Evolutionary conservation across 306 rosid genomes (phyloP).

Genomic region (Malus fusca): DNA sequence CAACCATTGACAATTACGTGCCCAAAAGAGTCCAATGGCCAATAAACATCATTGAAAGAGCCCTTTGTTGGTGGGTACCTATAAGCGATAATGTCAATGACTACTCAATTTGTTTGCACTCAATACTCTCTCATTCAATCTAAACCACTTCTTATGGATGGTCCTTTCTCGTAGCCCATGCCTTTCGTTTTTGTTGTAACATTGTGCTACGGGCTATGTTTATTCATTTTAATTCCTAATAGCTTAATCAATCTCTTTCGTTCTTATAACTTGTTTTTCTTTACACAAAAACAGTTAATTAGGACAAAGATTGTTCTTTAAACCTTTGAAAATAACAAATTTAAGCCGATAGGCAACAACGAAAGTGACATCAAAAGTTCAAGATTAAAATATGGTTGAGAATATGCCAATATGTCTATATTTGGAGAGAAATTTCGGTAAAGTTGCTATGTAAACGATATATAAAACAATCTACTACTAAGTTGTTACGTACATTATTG

Average conservation of each 20-base stretch:
- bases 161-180: not conserved
- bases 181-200: not conserved
- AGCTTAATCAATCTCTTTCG: not conserved
- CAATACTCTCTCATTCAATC: not conserved
- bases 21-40: not conserved
- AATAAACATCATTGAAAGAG: not conserved
- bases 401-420: too few relatives aligned
- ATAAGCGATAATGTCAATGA: not conserved
- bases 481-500: too few relatives aligned
- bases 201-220: not conserved
- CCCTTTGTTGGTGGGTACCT: not conserved
- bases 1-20: not conserved
- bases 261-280: not conserved
- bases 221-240: not conserved
- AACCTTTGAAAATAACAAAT: not conserved
- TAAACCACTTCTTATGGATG: not conserved
- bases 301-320: not conserved
- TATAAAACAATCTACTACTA: too few relatives aligned
- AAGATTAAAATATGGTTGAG: not conserved
- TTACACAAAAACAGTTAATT: not conserved
- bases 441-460: fast-evolving
- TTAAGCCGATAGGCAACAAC: not conserved
- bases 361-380: not conserved
- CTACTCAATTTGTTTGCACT: not conserved
- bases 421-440: too few relatives aligned